A percentile compares a stretch with the other conserved stretches of the same genome.
Evolutionary conservation across 495 filamentous ascomycete genomes (phyloP).

Genomic region (Penicillium egyptiacum): DNA sequence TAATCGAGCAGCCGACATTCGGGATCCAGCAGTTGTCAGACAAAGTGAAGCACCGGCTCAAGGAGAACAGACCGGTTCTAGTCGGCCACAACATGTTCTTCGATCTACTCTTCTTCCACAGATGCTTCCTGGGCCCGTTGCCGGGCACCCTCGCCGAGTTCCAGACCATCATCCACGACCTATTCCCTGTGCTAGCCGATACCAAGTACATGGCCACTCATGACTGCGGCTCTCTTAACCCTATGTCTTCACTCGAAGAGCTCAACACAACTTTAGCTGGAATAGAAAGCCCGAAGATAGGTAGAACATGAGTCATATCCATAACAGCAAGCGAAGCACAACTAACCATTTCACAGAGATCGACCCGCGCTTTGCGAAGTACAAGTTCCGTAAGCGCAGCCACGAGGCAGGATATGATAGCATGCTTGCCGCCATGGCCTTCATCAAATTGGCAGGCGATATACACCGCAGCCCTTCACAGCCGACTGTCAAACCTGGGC

Average conservation of each 20-base stretch:
- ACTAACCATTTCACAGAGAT: constrained; percentile 21
- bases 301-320: constrained; percentile 35
- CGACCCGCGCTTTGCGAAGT: constrained; percentile 48
- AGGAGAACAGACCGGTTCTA: constrained; percentile 51
- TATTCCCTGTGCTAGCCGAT: constrained; percentile 72
- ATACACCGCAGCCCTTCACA: constrained; percentile 31
- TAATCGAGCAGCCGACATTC: constrained; percentile 47
- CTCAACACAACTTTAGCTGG: constrained; percentile 44
- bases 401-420: constrained; percentile 79
- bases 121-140: constrained; percentile 65
- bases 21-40: constrained; percentile 26
- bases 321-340: background rate
- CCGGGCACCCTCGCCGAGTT: constrained; percentile 64
- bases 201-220: constrained; percentile 74
- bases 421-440: constrained; percentile 64
- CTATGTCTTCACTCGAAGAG: constrained; percentile 50
- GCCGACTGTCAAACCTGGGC: background rate
- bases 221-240: constrained; percentile 51
- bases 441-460: constrained; percentile 59
- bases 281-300: constrained; percentile 44
- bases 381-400: constrained; percentile 37
- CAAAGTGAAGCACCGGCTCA: constrained; percentile 40
- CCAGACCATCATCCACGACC: constrained; percentile 45
- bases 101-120: constrained; percentile 71
- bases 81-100: constrained; percentile 78